Base-by-base conservation (phyloP, 768 basidiomycete genomes). In the Termitomyces sp. region DNA sequence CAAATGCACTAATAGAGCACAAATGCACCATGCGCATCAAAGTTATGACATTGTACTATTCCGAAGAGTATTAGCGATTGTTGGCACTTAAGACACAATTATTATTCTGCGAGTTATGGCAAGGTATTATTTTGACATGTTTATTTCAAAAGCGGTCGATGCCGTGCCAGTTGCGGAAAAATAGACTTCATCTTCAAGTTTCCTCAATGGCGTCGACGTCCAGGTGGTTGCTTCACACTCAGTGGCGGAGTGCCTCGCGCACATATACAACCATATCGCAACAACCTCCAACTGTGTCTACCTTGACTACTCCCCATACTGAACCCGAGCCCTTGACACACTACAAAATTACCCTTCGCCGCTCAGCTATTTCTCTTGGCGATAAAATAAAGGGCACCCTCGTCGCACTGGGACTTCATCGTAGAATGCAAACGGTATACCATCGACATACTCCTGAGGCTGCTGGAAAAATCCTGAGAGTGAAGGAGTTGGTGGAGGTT, bases 401-500 rank as follows among this genome's bases (percentile, higher is more conserved):
- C 45, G 77, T 80, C n/a, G 81, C 91, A 0, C 83, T 98, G 2
- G 94, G 94, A 1, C 77, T 98, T 50, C 86, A 90, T 69, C 75
- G 87, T 56, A 82, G 93, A 40, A 81, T 88, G 74, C 88, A 93
- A 68, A 93, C 87, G 0, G 92, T 95, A 33, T 92, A 90, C 66
- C 87, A 90, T 63, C 77, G 78, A 3, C 87, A 89, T 64, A 78
- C 79, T 0, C 84, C 86, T 0, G 85, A 87, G 55, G 78, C 82
- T 3, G 94, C 92, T 0, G 94, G 95, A 14, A 90, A 91, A 70
- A 94, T 97, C 50, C 75, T 98, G 48, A 72, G 73, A 23, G 84
- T 97, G 55, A 98, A 97, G 77, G 94, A 98, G 72, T 75, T 98
- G 44, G 82, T 97, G 10, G 81, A 89, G 66, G 94, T 98, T 43